Base-by-base conservation (phyloP, 345 rosid species). In the Anastatica hierochuntica region DNA sequence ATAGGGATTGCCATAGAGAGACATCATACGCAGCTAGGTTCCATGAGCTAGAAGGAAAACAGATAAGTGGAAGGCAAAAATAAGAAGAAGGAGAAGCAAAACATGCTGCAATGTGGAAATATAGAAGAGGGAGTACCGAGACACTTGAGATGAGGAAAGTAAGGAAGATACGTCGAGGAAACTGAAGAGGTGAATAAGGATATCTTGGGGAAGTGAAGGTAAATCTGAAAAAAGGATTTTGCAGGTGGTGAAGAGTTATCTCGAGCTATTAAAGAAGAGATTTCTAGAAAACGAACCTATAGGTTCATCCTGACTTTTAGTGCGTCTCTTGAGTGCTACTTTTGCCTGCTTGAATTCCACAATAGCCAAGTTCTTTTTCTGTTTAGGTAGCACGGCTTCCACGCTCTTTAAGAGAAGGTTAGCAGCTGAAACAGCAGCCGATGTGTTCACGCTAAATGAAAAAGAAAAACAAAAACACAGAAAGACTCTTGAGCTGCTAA, bases 281-380 rank as follows among this genome's bases (percentile, higher is more conserved):
- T 31, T 38, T 24, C 30, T 9, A 14, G 12, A 64, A 48, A 49
- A 15, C 21, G 16, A 54, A 83, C 90, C 73, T 23, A 57, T 62
- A 56, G 62, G 71, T 62, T 77, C 69, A 43, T 34, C 72, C 37
- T 29, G 71, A n/a, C 72, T 61, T 66, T 79, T 90, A 39, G 46
- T 15, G n/a, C 60, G 71, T 62, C 88, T 80, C 67, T 75, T 84
- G 14, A 58, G 73, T 51, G 88, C 84, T 63, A 90, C 82, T 68
- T 68, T 84, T 4, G 98, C 88, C 16, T 74, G 84, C 71, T 79
- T 90, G 63, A 76, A 82, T 74, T 87, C 89, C 12, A 67, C 64
- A 45, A 79, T 53, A 19, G 83, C 90, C 54, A 76, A 49, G 60
- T 62, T 84, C 67, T 72, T 90, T 78, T 79, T 87, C 75, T 90